phyloP scores from a whole-genome alignment of 768 basidiomycete species.

The Boletus rubescentipes region DNA sequence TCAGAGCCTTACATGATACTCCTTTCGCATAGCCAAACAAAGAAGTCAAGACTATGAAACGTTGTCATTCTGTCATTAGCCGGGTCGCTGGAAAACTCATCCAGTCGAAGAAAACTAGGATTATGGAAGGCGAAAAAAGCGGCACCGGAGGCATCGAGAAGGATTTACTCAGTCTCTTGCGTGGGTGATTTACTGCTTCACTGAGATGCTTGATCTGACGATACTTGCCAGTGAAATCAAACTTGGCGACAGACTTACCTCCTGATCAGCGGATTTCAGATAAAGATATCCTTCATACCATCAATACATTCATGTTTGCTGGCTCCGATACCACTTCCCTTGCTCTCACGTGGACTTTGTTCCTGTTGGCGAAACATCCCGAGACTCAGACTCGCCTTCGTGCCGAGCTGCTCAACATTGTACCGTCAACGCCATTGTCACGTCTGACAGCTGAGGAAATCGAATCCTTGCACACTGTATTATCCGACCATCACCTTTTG shows the following conservation, averaged over 20 bases:
- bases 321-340: conserved; percentile 88
- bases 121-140: conserved; percentile 55
- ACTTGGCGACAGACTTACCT: conserved; percentile 67
- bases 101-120: conserved; percentile 74
- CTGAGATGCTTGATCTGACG: conserved; percentile 7
- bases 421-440: conserved; percentile 40
- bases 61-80: conserved; percentile 61
- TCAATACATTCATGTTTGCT: conserved; percentile 89
- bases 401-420: conserved; percentile 56
- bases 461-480: conserved; percentile 51
- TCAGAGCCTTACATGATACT: background rate
- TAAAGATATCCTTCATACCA: conserved; percentile 80
- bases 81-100: conserved; percentile 75
- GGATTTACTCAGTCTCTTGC: conserved; percentile 74
- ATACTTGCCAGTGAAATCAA: conserved; percentile 68
- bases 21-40: conserved; percentile 49
- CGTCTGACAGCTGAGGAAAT: conserved; percentile 63
- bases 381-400: conserved; percentile 70
- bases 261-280: conserved; percentile 78
- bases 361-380: conserved; percentile 67
- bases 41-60: conserved; percentile 46
- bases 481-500: conserved; percentile 67
- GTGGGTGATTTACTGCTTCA: conserved; percentile 44
- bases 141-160: conserved; percentile 57
- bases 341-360: conserved; percentile 81